phyloP scores from a whole-genome alignment of 371 early-diverging fungal species.

The Haplosporangium sp. region DNA sequence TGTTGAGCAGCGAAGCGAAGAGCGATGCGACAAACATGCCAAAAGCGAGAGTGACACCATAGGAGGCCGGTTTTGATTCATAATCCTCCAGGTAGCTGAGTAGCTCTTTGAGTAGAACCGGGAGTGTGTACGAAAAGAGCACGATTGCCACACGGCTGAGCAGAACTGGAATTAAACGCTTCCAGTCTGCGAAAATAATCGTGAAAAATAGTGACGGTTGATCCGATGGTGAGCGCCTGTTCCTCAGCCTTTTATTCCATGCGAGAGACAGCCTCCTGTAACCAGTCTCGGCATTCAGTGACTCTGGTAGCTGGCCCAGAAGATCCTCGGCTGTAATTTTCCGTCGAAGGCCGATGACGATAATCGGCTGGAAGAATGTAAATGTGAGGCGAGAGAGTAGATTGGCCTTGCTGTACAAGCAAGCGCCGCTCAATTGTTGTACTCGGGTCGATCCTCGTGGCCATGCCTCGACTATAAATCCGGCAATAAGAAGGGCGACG shows the following conservation, averaged over 20 bases:
- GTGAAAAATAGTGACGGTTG: constrained; percentile 26
- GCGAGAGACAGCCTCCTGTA: constrained; percentile 2
- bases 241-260: constrained; percentile 19
- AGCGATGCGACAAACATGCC: constrained; percentile 25
- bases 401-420: constrained; percentile 28
- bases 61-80: constrained; percentile 18
- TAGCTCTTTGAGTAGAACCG: constrained; percentile 19
- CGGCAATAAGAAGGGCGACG: background rate
- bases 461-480: constrained; percentile 39
- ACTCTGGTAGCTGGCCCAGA: constrained; percentile 14
- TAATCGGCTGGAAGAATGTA: constrained; percentile 13
- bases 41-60: constrained; percentile 30
- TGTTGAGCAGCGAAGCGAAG: constrained; percentile 21
- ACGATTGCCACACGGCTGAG: constrained; percentile 20
- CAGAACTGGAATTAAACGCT: constrained; percentile 17
- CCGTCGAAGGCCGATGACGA: constrained; percentile 17
- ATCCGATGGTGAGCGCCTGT: background rate
- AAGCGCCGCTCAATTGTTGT: constrained; percentile 17
- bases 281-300: constrained; percentile 5
- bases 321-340: constrained; percentile 8
- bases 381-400: constrained; percentile 23
- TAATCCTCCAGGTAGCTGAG: constrained; percentile 31
- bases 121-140: constrained; percentile 24
- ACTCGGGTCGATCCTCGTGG: constrained; percentile 30
- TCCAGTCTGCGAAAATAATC: constrained; percentile 2